Evolutionary conservation across 2,329 filamentous ascomycete species (phyloP).

Genomic region (Aspergillus clavatus): DNA sequence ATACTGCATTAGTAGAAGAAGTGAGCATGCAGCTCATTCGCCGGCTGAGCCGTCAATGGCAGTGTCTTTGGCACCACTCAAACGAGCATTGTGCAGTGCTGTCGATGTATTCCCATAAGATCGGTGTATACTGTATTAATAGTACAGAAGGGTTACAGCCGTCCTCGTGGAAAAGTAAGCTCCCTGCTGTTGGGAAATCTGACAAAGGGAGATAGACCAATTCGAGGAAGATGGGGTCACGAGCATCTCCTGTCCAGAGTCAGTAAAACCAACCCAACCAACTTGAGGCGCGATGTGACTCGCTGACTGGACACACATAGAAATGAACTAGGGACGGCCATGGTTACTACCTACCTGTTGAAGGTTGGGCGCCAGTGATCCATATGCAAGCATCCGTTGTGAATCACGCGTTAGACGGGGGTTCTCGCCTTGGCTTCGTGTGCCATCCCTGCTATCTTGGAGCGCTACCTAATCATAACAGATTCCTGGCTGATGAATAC

Average conservation of each 20-base stretch:
- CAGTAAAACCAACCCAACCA: neutral
- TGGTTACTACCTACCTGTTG: too few relatives aligned
- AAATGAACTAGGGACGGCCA: neutral
- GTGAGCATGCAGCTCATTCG: slow-evolving; percentile 1
- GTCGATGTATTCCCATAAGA: neutral
- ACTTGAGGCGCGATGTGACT: neutral
- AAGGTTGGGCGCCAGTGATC: neutral
- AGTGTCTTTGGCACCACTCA: neutral
- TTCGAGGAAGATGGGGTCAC: neutral
- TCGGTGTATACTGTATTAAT: neutral
- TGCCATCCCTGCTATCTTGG: slow-evolving; percentile 2
- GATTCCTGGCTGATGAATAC: too few relatives aligned
- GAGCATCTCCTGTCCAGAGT: neutral
- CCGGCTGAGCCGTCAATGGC: neutral
- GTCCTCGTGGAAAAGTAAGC: neutral
- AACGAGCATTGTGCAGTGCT: neutral
- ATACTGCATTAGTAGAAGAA: slow-evolving; percentile 4
- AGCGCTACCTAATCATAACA: neutral
- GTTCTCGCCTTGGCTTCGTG: slow-evolving; percentile 17
- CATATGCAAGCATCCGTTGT: slow-evolving; percentile 25
- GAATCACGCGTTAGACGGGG: slow-evolving; percentile 26
- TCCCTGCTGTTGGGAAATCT: neutral
- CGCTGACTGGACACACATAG: neutral
- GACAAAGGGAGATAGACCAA: neutral
- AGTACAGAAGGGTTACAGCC: neutral